These are phyloP conservation scores for Onygenales sp. DNA, from an alignment of 2,329 filamentous ascomycete species.

Conservation along the genomic window DNA sequence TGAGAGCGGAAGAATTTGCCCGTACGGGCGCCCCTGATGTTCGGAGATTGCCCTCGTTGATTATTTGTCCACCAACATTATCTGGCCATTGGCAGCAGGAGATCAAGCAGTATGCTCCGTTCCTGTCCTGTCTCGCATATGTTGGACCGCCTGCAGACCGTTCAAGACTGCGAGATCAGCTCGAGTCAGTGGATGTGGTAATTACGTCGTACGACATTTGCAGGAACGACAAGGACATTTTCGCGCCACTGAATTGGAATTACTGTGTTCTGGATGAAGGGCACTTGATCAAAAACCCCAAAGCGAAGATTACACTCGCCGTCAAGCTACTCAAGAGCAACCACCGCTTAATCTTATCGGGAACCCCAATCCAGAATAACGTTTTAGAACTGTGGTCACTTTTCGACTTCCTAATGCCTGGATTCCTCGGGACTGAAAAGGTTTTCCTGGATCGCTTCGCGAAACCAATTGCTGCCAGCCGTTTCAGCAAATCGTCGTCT, in stretches of 20 bases:
- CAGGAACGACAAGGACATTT: slow-evolving; percentile 82
- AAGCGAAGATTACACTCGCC: slow-evolving; percentile 87
- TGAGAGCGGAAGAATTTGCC: slow-evolving; percentile 80
- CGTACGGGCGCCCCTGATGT: slow-evolving; percentile 71
- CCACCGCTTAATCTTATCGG: slow-evolving; percentile 89
- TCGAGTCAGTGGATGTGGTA: slow-evolving; percentile 78
- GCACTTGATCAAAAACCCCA: slow-evolving; percentile 97
- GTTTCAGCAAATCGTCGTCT: slow-evolving; percentile 93
- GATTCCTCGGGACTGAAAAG: slow-evolving; percentile 90
- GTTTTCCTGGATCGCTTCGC: slow-evolving; percentile 94
- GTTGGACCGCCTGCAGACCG: slow-evolving; percentile 81
- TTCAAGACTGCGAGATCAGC: slow-evolving; percentile 55
- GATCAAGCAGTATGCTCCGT: slow-evolving; percentile 89
- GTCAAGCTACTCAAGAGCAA: slow-evolving; percentile 87
- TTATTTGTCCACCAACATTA: slow-evolving; percentile 90
- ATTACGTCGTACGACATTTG: slow-evolving; percentile 98
- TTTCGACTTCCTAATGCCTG: slow-evolving; percentile 98
- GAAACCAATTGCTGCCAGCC: slow-evolving; percentile 87
- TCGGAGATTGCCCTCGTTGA: slow-evolving; percentile 75
- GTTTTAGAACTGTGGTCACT: slow-evolving; percentile 94
- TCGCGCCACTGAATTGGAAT: slow-evolving; percentile 84
- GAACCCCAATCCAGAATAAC: slow-evolving; percentile 96
- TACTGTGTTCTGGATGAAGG: slow-evolving; percentile 96
- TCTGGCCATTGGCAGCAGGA: slow-evolving; percentile 99
- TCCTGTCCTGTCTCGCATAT: slow-evolving; percentile 81